Evolutionary conservation across 176 grass and related monocot species (phyloP), one percentile per base, ranked within the genome.

Genomic region (Zoysia japonica): DNA sequence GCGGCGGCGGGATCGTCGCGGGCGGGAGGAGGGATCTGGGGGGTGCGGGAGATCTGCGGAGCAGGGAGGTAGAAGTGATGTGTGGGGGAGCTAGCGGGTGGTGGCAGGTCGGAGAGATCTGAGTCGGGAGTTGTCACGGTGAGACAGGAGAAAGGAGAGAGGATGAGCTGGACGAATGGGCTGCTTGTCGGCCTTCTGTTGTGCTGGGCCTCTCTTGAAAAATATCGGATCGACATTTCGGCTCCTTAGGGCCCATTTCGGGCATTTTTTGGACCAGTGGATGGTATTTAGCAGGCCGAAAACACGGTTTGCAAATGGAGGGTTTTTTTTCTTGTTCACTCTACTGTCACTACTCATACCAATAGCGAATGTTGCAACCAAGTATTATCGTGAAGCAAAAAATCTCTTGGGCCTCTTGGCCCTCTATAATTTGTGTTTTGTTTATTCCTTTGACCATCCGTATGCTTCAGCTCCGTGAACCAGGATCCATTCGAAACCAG

Each of bases 1-100:
- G 72, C 74, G 70, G 70, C 80, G 16, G 81, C 66, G 67, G 20
- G 28, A 45, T 67, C 11, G 65, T 70, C 11, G 49, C 17, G 74
- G 67, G 6, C 28, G 48, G 10, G 66, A 74, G 68, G 62, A 51
- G 75, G 75, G 88, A 90, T 85, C 78, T 76, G 75, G 55, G 77
- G 81, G 28, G 28, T 28, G 77, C 43, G 66, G 84, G 70, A 88
- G 91, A 93, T 85, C 85, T 84, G 71, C 12, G 40, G 41, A 74
- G 75, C 75, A 67, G 38, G 50, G 64, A 61, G 46, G 16, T 20
- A 9, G 89, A 14, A 67, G 76, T 80, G 61, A n/a, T 68, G 75
- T 48, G 80, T 62, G 75, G 28, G 76, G 49, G 75, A 12, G 80
- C 71, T 88, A 67, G 79, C 72, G 2, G 75, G 78, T 60, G 60